Evolutionary conservation across 306 rosid genomes (phyloP).

Genomic region (Rubus idaeus): DNA sequence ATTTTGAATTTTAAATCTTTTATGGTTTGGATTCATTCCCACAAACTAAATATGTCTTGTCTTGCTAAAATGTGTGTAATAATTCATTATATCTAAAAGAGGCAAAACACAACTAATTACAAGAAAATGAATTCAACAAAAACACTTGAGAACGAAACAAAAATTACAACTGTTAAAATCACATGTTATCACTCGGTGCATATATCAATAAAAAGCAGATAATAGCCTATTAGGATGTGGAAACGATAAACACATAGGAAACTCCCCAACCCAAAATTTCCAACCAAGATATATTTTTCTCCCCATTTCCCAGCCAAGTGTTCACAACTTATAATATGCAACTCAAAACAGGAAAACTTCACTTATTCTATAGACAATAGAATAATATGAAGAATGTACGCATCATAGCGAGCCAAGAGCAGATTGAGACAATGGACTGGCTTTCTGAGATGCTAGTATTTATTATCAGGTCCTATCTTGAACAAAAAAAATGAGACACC

Average conservation of each 20-base stretch:
- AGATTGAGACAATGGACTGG: slow-evolving; percentile 3
- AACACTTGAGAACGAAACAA: neutral
- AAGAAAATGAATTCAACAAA: neutral
- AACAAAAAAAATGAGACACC: neutral
- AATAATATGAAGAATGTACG: neutral
- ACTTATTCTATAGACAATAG: neutral
- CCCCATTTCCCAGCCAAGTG: neutral
- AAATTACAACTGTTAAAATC: neutral
- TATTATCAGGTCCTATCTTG: neutral
- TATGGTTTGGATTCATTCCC: too few species aligned
- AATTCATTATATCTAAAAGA: neutral
- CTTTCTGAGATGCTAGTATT: slow-evolving; percentile 5
- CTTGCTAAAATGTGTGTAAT: neutral
- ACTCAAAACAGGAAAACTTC: neutral
- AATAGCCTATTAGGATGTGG: neutral
- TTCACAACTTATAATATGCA: neutral
- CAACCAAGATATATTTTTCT: too few species aligned
- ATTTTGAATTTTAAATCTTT: too few species aligned
- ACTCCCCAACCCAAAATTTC: too few species aligned
- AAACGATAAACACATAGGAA: neutral
- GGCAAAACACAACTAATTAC: neutral
- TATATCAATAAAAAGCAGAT: neutral
- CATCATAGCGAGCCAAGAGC: slow-evolving; percentile 12
- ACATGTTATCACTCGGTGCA: too few species aligned
- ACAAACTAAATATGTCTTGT: neutral